Base-by-base conservation (phyloP, 140 eudicot species). In the Bidens hawaiensis region DNA sequence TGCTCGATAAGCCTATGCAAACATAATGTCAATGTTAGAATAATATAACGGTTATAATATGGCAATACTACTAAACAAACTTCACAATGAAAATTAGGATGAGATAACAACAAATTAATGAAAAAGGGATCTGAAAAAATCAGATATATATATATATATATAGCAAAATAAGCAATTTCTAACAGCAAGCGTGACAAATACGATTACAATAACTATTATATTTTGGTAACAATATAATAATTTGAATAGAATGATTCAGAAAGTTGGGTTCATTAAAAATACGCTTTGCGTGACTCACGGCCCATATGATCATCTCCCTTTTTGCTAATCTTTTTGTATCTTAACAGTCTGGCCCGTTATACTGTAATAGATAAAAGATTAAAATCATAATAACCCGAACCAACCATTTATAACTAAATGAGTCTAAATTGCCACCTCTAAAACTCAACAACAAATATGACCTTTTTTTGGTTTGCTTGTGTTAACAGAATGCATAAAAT, bases 1-100 rank as follows among this genome's bases (percentile, higher is more conserved):
- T 73, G 95, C 76, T 58, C 99, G 88, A 70, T 93, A 93, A 75
- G 99, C 96, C 99, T 93, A 75, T 22, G 50, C 34, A 65, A 21
- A 82, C 13, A 70, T 15, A 57, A 67, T 3, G 49, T 46, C 41
- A 26, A 68, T 19, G 60, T 64, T 54, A 79, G 75, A 70, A 67
- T 18, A 26, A 62, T 27, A 69, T 14, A 73, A 25, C 52, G 1
- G 18, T 34, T 62, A 23, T 16, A 22, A 67, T 25, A 63, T 28
- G 27, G 46, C 10, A 59, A 43, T n/a, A 18, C 34, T 12, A 24
- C 34, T 51, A 24, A 11, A 53, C 60, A 25, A 26, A 53, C 60
- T 25, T 53, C 38, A n/a, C 13, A 53, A 7, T 53, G 11, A 26
- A 53, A 25, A 25, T n/a, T 7, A 12, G 16, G 26, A 14, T 5